Evolutionary conservation across 2,329 filamentous ascomycete genomes (phyloP).

Genomic region (Dendrostoma leiphaemia): DNA sequence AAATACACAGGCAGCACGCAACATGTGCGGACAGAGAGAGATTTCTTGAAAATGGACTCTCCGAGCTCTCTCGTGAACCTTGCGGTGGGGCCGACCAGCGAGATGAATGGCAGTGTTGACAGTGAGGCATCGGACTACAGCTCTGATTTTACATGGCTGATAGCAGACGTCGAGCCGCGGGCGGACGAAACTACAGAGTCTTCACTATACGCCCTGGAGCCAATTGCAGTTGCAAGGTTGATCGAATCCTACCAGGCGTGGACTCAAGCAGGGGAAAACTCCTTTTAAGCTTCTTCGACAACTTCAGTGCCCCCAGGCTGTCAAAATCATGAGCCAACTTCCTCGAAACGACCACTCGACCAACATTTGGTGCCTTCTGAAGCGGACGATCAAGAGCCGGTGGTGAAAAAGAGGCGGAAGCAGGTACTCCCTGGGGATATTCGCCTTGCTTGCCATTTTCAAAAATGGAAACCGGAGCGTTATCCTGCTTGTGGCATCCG

Average conservation of each 20-base stretch:
- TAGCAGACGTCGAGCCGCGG: neutral
- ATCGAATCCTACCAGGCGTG: neutral
- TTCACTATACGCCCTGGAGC: neutral
- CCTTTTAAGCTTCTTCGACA: neutral
- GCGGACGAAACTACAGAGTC: neutral
- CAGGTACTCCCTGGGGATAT: neutral
- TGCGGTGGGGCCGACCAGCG: neutral
- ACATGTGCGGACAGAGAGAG: neutral
- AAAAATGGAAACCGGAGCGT: neutral
- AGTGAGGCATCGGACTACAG: neutral
- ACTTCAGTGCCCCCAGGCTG: no score
- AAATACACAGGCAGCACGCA: neutral
- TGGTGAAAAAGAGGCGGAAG: neutral
- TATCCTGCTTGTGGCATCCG: neutral
- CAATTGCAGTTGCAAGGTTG: neutral
- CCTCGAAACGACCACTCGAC: neutral
- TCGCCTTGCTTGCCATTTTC: slow-evolving; percentile 1
- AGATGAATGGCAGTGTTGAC: neutral
- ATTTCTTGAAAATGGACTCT: neutral
- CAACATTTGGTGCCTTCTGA: neutral
- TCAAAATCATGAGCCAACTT: neutral
- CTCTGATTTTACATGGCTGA: neutral
- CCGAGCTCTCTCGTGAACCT: no score
- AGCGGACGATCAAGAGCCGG: neutral
- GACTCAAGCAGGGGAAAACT: neutral